Evolutionary conservation across 225 moss, liverwort and hornwort species (phyloP), one percentile per base, ranked within the genome.

Genomic region (Polytrichum commune): DNA sequence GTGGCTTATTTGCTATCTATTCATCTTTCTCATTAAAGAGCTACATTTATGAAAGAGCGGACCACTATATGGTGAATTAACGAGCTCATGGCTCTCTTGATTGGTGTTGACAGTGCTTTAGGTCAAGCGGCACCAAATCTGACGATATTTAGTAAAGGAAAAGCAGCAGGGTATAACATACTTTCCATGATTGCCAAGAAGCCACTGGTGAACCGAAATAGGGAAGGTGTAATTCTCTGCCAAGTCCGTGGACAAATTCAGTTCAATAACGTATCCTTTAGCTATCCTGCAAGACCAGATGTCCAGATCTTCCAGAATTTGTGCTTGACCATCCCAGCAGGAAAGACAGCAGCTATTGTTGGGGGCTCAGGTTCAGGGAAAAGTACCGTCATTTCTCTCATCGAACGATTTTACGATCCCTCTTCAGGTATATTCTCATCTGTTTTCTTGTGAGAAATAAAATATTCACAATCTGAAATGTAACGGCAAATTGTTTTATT

Each of bases 321-420:
- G 26, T 89, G 89, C 67, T 81, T 95, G 72, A 92, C 83, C 35
- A 86, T 92, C 33, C 85, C 80, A 46, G 84, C 89, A 6, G 95
- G 95, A 55, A 83, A 86, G 79, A 86, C 84, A 26, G 89, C 86
- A 29, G 88, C 92, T 35, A 72, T 95, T 54, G 90, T 95, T 79
- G 95, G 95, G 24, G 84, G 85, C 54, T 84, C 89, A 60, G 92
- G 95, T 30, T 88, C 92, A 18, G 95, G 95, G 68, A 95, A 91
- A 73, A 91, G 84, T 32, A 82, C 92, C 7, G 68, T 92, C 19
- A 78, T 95, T 62, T 85, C 88, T 66, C 87, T 95, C n/a, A 86
- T 95, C 23, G 85, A 92, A 73, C 86, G 95, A 33, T 95, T 92
- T 73, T 95, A 95, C 68, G 86, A 85, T 65, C 89, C 87, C 56